A percentile compares a stretch with the other conserved stretches of the same genome.
Conservation (phyloP, 2,329 filamentous ascomycete genomes). For the Penicillium freii region DNA sequence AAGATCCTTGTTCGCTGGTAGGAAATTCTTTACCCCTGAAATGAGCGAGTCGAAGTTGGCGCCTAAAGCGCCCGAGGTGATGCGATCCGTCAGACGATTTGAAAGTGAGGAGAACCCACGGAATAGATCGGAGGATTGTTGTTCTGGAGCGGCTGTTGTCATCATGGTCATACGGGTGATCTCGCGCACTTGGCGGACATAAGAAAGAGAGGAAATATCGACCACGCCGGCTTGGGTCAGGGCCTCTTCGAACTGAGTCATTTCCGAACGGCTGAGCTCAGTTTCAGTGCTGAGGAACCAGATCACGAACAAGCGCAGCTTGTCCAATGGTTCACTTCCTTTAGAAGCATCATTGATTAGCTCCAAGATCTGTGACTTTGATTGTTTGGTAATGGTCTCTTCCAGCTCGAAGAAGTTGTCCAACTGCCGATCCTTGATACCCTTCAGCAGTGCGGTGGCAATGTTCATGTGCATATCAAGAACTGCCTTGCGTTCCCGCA, state of each 20-base stretch:
- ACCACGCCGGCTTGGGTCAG: slow-evolving; percentile 68
- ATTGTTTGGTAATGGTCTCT: slow-evolving; percentile 87
- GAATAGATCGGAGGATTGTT: slow-evolving; percentile 70
- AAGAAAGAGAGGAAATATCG: slow-evolving; percentile 74
- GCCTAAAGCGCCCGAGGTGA: slow-evolving; percentile 84
- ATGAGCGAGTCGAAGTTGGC: slow-evolving; percentile 92
- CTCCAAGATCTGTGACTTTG: slow-evolving; percentile 83
- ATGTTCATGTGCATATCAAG: slow-evolving; percentile 99
- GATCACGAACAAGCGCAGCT: slow-evolving; percentile 90
- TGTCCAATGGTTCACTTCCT: slow-evolving; percentile 80
- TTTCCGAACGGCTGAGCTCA: slow-evolving; percentile 77
- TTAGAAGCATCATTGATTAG: slow-evolving; percentile 77
- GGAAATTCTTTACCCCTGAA: slow-evolving; percentile 94
- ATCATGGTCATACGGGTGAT: slow-evolving; percentile 99
- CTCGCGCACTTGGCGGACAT: slow-evolving; percentile 86
- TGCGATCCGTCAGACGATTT: slow-evolving; percentile 84
- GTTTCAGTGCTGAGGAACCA: slow-evolving; percentile 95
- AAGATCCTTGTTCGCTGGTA: slow-evolving; percentile 92
- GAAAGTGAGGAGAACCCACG: slow-evolving; percentile 90
- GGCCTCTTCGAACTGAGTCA: slow-evolving; percentile 82
- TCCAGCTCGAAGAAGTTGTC: slow-evolving; percentile 97
- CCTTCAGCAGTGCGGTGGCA: slow-evolving; percentile 71
- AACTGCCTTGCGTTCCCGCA: slow-evolving; percentile 86
- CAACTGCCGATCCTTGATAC: slow-evolving; percentile 91
- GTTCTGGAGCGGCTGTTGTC: slow-evolving; percentile 71